Evolutionary conservation across 2,329 filamentous ascomycete genomes (phyloP).

Genomic region (Alternaria viburni): DNA sequence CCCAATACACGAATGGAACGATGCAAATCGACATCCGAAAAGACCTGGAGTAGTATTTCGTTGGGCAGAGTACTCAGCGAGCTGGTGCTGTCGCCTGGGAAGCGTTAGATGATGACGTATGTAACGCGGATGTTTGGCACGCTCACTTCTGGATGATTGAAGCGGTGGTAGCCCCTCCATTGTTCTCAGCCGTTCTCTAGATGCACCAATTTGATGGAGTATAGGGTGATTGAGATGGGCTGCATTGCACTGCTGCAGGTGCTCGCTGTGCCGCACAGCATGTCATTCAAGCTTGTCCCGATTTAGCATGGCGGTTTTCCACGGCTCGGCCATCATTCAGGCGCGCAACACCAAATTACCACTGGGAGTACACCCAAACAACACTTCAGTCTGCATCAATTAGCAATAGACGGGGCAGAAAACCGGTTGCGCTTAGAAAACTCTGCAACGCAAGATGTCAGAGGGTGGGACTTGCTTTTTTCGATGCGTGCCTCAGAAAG

Average conservation of each 20-base stretch:
- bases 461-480: neutral
- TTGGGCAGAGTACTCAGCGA: slow-evolving; percentile 11
- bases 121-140: neutral
- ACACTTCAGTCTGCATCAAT: neutral
- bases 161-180: neutral
- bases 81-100: neutral
- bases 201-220: neutral
- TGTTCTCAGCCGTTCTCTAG: neutral
- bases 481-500: neutral
- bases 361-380: neutral
- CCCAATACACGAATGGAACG: slow-evolving; percentile 12
- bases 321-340: neutral
- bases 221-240: neutral
- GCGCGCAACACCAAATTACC: neutral
- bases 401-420: neutral
- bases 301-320: neutral
- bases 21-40: slow-evolving; percentile 15
- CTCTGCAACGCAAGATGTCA: neutral
- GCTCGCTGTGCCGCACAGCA: neutral
- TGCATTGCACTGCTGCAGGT: neutral
- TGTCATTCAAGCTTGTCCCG: neutral
- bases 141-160: neutral
- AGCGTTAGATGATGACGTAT: neutral
- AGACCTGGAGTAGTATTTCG: slow-evolving; percentile 19
- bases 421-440: neutral